These are phyloP conservation scores for Xylaria sp. DNA, from an alignment of 2,329 filamentous ascomycete species.

Conservation along the genomic window DNA sequence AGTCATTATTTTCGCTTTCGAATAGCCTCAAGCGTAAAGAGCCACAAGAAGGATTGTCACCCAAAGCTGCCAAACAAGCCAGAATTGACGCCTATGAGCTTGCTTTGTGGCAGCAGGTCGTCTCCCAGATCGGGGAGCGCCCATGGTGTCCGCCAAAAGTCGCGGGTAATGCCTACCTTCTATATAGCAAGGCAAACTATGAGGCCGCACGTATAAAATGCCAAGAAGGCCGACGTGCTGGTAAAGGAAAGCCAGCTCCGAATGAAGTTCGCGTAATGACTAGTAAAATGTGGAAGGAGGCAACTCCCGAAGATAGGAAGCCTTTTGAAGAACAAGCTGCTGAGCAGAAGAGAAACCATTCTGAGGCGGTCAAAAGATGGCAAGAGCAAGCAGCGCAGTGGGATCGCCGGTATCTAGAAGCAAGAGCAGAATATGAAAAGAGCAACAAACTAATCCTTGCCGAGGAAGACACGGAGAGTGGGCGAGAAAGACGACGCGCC, in stretches of 20 bases:
- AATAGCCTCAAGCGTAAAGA: conserved; percentile 66
- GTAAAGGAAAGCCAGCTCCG: conserved; percentile 72
- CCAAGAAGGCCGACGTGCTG: conserved; percentile 72
- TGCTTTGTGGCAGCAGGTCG: conserved; percentile 63
- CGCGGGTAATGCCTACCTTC: conserved; percentile 85
- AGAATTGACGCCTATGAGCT: conserved; percentile 68
- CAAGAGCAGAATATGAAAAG: conserved; percentile 63
- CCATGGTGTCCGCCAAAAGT: conserved; percentile 78
- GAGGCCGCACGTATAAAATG: conserved; percentile 70
- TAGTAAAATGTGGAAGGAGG: conserved; percentile 90
- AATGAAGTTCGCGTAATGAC: conserved; percentile 89
- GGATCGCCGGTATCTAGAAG: conserved; percentile 73
- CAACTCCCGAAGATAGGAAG: conserved; percentile 73
- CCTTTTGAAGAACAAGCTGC: conserved; percentile 83
- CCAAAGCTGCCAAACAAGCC: conserved; percentile 62
- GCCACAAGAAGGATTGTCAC: conserved; percentile 45
- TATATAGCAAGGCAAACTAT: conserved; percentile 84
- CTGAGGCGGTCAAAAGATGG: conserved; percentile 67
- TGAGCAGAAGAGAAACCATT: conserved; percentile 74
- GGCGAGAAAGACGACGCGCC: conserved; percentile 47
- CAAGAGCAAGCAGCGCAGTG: conserved; percentile 73
- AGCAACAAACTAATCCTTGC: conserved; percentile 60
- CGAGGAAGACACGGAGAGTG: conserved; percentile 43
- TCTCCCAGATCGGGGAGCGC: conserved; percentile 74
- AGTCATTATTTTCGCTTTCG: conserved; percentile 49